Evolutionary conservation across 2,329 filamentous ascomycete genomes (phyloP).

Genomic region (Tolypocladium guangdongense): DNA sequence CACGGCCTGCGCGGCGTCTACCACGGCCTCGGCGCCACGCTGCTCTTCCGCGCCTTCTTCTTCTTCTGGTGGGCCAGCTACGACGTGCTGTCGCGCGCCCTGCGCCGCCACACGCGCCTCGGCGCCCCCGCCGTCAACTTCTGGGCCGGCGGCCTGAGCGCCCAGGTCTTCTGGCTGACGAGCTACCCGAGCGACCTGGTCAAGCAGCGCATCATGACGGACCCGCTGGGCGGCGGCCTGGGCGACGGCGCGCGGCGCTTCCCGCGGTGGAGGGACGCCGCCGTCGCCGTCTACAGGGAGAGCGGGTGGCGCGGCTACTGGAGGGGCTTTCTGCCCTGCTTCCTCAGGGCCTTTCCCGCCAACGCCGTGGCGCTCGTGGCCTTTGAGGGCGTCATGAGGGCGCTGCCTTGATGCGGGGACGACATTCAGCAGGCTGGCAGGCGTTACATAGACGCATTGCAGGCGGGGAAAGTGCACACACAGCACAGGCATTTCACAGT

Average conservation of each 20-base stretch:
- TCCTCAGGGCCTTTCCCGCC: constrained; percentile 85
- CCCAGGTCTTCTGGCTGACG: constrained; percentile 89
- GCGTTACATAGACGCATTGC: background rate
- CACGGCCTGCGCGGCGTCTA: constrained; percentile 78
- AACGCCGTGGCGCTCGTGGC: constrained; percentile 90
- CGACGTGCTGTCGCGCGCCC: constrained; percentile 63
- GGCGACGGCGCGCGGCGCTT: constrained; percentile 60
- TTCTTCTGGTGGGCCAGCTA: constrained; percentile 99
- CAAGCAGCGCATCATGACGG: constrained; percentile 96
- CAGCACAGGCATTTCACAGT: background rate
- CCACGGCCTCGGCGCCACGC: constrained; percentile 72
- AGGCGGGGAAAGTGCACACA: background rate
- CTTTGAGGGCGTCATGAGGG: constrained; percentile 84
- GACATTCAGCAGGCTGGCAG: no score
- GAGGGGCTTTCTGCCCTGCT: constrained; percentile 89
- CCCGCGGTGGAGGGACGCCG: constrained; percentile 69
- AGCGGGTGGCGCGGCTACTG: constrained; percentile 73
- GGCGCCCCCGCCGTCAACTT: constrained; percentile 82
- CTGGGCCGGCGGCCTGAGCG: constrained; percentile 88
- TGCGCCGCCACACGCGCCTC: constrained; percentile 57
- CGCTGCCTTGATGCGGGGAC: constrained; percentile 37
- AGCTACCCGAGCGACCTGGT: constrained; percentile 89
- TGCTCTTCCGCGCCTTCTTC: constrained; percentile 87
- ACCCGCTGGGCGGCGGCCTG: constrained; percentile 64
- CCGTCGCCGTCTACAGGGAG: constrained; percentile 64